A percentile compares a stretch with the other conserved stretches of the same genome.
Evolutionary conservation across 257 asterid genomes (phyloP).

Genomic region (Solanum lignicaule): DNA sequence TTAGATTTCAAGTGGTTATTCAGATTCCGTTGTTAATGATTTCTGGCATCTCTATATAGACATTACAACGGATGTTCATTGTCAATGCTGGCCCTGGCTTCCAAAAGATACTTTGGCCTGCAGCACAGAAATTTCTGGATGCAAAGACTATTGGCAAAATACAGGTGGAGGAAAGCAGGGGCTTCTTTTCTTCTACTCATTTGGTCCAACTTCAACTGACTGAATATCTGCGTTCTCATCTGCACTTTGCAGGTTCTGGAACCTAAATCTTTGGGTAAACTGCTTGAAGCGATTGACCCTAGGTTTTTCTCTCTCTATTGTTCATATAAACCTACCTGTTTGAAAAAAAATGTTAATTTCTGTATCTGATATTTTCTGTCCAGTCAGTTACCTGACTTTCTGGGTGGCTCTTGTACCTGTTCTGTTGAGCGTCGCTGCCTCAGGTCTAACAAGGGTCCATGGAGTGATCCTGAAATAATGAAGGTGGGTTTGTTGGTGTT

Average conservation of each 20-base stretch:
- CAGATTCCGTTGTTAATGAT: neutral
- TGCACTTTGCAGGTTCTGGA: conserved; percentile 57
- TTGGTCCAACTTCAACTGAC: neutral
- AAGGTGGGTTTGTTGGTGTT: conserved; percentile 34
- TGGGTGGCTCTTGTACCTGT: conserved; percentile 90
- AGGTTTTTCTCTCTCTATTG: conserved; percentile 29
- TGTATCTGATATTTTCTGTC: neutral
- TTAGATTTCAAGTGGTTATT: neutral
- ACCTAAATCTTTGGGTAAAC: conserved; percentile 61
- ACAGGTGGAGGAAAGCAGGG: conserved; percentile 29
- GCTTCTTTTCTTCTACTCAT: neutral
- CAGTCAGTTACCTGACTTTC: conserved; percentile 87
- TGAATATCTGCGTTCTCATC: neutral
- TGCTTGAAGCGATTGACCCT: conserved; percentile 64
- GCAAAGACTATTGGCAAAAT: conserved; percentile 70
- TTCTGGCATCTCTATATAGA: conserved; percentile 28
- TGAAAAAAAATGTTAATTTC: neutral
- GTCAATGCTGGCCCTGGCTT: conserved; percentile 89
- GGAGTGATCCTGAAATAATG: conserved; percentile 87
- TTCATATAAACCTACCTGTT: neutral
- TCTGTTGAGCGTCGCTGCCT: conserved; percentile 76
- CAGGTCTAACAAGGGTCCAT: conserved; percentile 81
- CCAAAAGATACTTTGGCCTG: conserved; percentile 90
- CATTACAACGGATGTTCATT: conserved; percentile 72
- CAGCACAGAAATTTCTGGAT: conserved; percentile 84